A percentile compares a stretch with the other conserved stretches of the same genome.
These are phyloP conservation scores for Acrodontium crateriforme DNA, from an alignment of 2,329 filamentous ascomycete genomes.

Conservation along the genomic window DNA sequence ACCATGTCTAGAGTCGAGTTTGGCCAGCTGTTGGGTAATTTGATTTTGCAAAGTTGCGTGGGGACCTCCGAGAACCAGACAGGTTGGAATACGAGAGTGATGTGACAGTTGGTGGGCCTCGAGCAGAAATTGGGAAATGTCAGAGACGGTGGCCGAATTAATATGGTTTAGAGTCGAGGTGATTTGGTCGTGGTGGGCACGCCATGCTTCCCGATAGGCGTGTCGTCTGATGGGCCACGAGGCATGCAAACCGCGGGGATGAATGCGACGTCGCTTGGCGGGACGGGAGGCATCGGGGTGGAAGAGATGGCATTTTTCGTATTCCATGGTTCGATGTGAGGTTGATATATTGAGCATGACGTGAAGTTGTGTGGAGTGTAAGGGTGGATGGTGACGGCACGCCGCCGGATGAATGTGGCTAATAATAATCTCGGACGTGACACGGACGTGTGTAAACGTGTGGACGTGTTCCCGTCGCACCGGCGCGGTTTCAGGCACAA, in stretches of 20 bases:
- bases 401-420: too few relatives aligned
- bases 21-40: slow-evolving; percentile 53
- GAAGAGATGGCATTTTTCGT: slow-evolving; percentile 35
- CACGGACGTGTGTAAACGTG: too few relatives aligned
- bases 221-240: slow-evolving; percentile 38
- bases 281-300: slow-evolving; percentile 24
- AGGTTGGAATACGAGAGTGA: slow-evolving; percentile 6
- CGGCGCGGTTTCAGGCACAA: too few relatives aligned
- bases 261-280: slow-evolving; percentile 27
- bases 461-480: too few relatives aligned
- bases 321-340: slow-evolving; percentile 35
- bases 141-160: slow-evolving; percentile 25
- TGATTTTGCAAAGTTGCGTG: slow-evolving; percentile 63
- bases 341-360: too few relatives aligned
- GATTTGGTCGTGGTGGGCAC: slow-evolving; percentile 43
- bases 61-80: slow-evolving; percentile 43
- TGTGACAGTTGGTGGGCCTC: slow-evolving; percentile 10
- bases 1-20: not conserved
- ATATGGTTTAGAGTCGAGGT: slow-evolving; percentile 40
- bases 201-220: slow-evolving; percentile 53
- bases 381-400: too few relatives aligned
- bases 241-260: slow-evolving; percentile 19
- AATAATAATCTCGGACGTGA: too few relatives aligned
- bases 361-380: too few relatives aligned
- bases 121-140: slow-evolving; percentile 27